Evolutionary conservation across 2,329 filamentous ascomycete genomes (phyloP).

Genomic region (Ilyonectria robusta): DNA sequence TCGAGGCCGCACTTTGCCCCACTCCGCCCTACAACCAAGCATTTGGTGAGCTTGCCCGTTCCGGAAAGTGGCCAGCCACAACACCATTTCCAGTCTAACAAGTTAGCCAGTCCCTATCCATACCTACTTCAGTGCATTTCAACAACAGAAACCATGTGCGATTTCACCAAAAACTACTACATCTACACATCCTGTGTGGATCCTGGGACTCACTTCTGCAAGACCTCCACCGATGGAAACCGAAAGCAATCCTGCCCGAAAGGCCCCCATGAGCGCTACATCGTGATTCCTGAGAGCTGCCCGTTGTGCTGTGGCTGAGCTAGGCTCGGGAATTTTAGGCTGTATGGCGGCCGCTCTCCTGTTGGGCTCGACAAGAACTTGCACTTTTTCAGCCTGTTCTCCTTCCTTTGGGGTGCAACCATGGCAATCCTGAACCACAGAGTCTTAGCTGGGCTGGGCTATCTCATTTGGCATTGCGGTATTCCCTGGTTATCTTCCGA

Average conservation of each 20-base stretch:
- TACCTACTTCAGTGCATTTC: background rate
- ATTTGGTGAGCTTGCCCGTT: constrained; percentile 34
- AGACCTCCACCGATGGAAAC: constrained; percentile 77
- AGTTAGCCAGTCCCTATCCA: constrained; percentile 8
- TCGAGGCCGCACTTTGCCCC: constrained; percentile 14
- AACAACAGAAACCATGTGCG: constrained; percentile 64
- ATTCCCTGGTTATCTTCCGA: background rate
- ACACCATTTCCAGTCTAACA: constrained; percentile 17
- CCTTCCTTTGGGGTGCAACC: background rate
- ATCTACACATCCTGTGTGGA: constrained; percentile 81
- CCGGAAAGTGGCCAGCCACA: constrained; percentile 27
- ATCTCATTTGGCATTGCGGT: constrained; percentile 3
- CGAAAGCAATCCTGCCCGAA: constrained; percentile 71
- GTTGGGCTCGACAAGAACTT: constrained; percentile 1
- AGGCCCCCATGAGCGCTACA: constrained; percentile 81
- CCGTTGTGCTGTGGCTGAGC: constrained; percentile 59
- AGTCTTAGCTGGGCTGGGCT: constrained; percentile 2
- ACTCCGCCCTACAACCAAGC: constrained; percentile 21
- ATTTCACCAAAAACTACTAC: constrained; percentile 83
- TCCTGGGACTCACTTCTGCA: constrained; percentile 79
- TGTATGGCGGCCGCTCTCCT: constrained; percentile 8
- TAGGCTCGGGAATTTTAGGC: constrained; percentile 2
- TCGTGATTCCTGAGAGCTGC: constrained; percentile 76
- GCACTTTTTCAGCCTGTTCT: background rate
- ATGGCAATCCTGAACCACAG: constrained; percentile 5